Percentiles rank a stretch among this genome's conserved stretches.
These are phyloP conservation scores for Pythium apleroticum DNA, from an alignment of 352 stramenopile species.

Conservation along the genomic window DNA sequence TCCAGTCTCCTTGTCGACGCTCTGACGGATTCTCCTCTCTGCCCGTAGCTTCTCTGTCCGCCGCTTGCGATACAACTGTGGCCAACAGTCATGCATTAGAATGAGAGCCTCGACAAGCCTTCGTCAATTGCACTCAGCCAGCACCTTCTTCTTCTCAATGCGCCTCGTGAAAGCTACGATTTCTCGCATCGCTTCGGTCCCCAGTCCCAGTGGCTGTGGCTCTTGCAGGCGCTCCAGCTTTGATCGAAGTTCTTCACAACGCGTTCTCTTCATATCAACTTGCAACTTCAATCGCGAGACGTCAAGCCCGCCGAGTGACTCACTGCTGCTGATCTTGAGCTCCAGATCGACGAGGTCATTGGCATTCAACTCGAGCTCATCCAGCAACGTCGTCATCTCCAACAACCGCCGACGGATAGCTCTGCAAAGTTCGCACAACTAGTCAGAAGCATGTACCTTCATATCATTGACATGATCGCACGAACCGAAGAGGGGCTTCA, in stretches of 20 bases:
- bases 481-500: conserved; percentile 3
- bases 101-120: background rate
- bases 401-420: conserved; percentile 7
- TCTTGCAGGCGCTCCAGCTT: conserved; percentile 24
- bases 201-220: conserved; percentile 22
- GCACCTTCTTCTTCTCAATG: conserved; percentile 36
- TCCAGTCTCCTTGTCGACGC: background rate
- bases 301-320: conserved; percentile 15
- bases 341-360: conserved; percentile 25
- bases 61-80: conserved; percentile 6
- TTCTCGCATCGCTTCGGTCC: background rate
- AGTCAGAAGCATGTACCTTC: background rate
- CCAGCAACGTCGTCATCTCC: conserved; percentile 14
- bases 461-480: background rate
- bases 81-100: background rate
- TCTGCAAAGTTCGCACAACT: conserved; percentile 7
- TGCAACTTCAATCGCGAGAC: conserved; percentile 31
- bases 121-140: background rate
- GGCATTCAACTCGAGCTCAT: conserved; percentile 24
- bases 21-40: conserved; percentile 9
- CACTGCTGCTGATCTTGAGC: background rate
- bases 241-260: conserved; percentile 24
- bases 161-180: conserved; percentile 26
- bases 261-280: conserved; percentile 22
- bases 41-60: conserved; percentile 9